These are phyloP conservation scores for Stephanodiscus triporus DNA, from an alignment of 108 stramenopile species.

Conservation along the genomic window DNA sequence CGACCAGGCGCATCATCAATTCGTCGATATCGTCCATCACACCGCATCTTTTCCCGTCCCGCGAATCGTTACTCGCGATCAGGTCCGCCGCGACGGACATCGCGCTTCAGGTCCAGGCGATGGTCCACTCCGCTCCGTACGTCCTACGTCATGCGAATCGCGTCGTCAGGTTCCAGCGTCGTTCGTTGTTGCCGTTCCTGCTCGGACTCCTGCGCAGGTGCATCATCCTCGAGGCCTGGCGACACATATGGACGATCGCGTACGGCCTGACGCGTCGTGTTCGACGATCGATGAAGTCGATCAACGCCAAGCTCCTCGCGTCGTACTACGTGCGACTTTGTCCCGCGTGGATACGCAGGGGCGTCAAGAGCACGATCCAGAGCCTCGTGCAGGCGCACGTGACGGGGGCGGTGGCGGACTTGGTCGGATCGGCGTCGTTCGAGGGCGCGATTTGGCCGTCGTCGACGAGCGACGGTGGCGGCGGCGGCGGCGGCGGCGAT, in stretches of 20 bases:
- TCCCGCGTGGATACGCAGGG: constrained; percentile 41
- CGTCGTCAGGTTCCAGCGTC: constrained; percentile 18
- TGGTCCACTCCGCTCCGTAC: constrained; percentile 36
- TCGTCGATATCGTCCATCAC: constrained; percentile 22
- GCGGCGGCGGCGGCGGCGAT: neutral
- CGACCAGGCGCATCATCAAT: neutral
- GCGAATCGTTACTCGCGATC: neutral
- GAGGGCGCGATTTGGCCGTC: neutral
- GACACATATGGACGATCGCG: constrained; percentile 37
- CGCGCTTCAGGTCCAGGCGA: constrained; percentile 29
- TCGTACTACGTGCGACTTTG: constrained; percentile 21
- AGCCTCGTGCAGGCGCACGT: constrained; percentile 42
- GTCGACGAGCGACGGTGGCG: neutral
- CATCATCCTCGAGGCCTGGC: constrained; percentile 48
- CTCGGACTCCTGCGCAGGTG: constrained; percentile 38
- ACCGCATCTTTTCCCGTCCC: constrained; percentile 27
- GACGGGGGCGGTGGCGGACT: constrained; percentile 21
- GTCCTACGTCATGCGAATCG: constrained; percentile 24
- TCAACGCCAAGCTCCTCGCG: neutral
- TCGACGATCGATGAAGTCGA: constrained; percentile 26
- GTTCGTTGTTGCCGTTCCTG: constrained; percentile 4
- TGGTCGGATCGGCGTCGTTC: neutral
- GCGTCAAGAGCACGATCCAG: constrained; percentile 32
- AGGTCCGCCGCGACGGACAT: constrained; percentile 11
- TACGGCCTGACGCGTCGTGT: constrained; percentile 27